Evolutionary conservation across 306 rosid genomes (phyloP), one percentile per base, ranked within the genome.

Genomic region (Albizia julibrissin): DNA sequence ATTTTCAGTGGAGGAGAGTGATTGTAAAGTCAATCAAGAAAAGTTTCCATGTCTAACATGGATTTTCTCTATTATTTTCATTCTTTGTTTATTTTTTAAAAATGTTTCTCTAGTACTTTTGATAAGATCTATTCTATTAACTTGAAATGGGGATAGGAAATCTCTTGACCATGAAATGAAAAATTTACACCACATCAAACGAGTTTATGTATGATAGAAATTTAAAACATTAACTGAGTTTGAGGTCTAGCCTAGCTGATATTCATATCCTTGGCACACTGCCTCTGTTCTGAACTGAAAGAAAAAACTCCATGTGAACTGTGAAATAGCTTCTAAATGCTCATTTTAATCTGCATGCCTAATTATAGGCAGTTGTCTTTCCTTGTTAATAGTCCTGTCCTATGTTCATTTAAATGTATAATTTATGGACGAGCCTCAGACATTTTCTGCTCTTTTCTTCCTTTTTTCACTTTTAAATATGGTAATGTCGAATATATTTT

Each of bases 41-140:
- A 77, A 75, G 68, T 19, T 81, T 81, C 74, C 77, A 33, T 44
- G 67, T 44, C 73, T 26, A 39, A 62, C 46, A 71, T 26, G 74
- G 49, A 52, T 67, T 37, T 71, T 76, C 31, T 42, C 50, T 56
- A 8, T n/a, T 56, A 5, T 21, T 56, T 56, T 56, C 62, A 3
- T 47, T 47, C 10, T 21, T 21, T 54, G 26, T 56, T 19, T 56
- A 2, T 56, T 19, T 56, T 9, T 19, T 56, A 2, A 9, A 6
- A 47, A n/a, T 26, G 1, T 56, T 56, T 68, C 31, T 42, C 49
- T 34, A 2, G 42, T 18, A 43, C 67, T 61, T 15, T 21, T 59
- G 65, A 75, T 69, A 44, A 29, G 68, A 80, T 18, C 37, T 71
- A 59, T 59, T 70, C 76, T 72, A 46, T 72, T 26, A 58, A 54